phyloP scores from a whole-genome alignment of 1,139 yeast genomes.

The Kodamaea ohmeri region DNA sequence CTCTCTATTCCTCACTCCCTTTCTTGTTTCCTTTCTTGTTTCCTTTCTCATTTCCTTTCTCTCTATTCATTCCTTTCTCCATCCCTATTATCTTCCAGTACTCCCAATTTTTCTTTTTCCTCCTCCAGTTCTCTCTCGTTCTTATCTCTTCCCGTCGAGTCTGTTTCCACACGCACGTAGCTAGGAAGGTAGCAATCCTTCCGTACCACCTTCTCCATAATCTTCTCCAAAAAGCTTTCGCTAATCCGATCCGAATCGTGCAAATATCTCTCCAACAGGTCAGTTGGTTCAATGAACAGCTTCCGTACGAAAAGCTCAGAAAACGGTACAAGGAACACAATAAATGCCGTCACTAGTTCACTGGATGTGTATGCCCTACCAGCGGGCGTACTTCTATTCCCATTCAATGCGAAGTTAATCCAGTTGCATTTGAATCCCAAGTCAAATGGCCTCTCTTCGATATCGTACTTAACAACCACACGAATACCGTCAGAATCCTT shows the following conservation, averaged over 20 bases:
- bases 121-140: neutral
- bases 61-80: no score
- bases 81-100: no score
- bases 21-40: no score
- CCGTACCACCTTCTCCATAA: constrained; percentile 22
- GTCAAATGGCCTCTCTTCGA: constrained; percentile 26
- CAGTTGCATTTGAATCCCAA: constrained; percentile 34
- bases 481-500: constrained; percentile 21
- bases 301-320: constrained; percentile 20
- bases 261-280: constrained; percentile 12
- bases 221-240: constrained; percentile 19
- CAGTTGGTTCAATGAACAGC: neutral
- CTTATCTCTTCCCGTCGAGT: no score
- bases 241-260: constrained; percentile 16
- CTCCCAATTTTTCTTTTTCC: no score
- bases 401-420: constrained; percentile 33
- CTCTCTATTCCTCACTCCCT: neutral
- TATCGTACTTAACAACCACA: constrained; percentile 29
- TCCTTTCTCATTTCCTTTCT: no score
- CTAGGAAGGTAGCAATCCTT: constrained; percentile 24
- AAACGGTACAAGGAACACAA: constrained; percentile 29
- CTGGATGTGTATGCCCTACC: constrained; percentile 11
- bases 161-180: constrained; percentile 16
- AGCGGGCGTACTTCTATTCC: constrained; percentile 23
- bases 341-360: constrained; percentile 20